Percentiles rank a stretch among this genome's conserved stretches.
These are phyloP conservation scores for Pyracantha coccinea DNA, from an alignment of 331 rosid species.

Conservation along the genomic window DNA sequence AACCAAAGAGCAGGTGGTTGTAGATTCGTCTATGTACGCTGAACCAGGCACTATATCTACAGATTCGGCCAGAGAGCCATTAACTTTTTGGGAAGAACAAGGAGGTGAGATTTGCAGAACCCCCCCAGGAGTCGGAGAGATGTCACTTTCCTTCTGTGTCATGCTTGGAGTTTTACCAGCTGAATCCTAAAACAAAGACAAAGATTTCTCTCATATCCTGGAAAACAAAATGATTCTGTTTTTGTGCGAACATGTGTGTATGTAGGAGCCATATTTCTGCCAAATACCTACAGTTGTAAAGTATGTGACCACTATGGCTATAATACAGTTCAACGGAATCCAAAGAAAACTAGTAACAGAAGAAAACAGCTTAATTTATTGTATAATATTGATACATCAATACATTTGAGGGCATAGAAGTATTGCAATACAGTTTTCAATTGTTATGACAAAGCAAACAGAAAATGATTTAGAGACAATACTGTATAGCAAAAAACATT, in stretches of 20 bases:
- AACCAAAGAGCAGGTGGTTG: slow-evolving; percentile 27
- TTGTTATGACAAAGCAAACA: not conserved
- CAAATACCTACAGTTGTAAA: not conserved
- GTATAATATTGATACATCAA: not conserved
- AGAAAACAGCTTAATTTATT: not conserved
- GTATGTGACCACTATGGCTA: not conserved
- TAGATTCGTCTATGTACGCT: slow-evolving; percentile 40
- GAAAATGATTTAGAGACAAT: not conserved
- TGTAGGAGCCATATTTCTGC: not conserved
- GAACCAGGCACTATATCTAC: slow-evolving; percentile 32
- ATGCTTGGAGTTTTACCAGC: slow-evolving; percentile 31
- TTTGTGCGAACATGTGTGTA: not conserved
- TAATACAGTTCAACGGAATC: not conserved
- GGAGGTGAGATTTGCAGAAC: slow-evolving; percentile 36
- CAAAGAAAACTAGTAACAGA: not conserved
- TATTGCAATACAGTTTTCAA: not conserved
- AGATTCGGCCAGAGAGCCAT: slow-evolving; percentile 30
- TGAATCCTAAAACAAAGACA: slow-evolving; percentile 44
- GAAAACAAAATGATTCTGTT: not conserved
- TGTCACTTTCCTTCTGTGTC: slow-evolving; percentile 29
- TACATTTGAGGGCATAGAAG: not conserved
- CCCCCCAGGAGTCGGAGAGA: slow-evolving; percentile 30
- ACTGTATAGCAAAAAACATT: not conserved
- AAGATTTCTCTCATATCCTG: not conserved
- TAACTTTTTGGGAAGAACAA: slow-evolving; percentile 16